These are phyloP conservation scores for barley (Hordeum vulgare) DNA, from an alignment of 176 grass and related monocot species.

Conservation along the genomic window DNA sequence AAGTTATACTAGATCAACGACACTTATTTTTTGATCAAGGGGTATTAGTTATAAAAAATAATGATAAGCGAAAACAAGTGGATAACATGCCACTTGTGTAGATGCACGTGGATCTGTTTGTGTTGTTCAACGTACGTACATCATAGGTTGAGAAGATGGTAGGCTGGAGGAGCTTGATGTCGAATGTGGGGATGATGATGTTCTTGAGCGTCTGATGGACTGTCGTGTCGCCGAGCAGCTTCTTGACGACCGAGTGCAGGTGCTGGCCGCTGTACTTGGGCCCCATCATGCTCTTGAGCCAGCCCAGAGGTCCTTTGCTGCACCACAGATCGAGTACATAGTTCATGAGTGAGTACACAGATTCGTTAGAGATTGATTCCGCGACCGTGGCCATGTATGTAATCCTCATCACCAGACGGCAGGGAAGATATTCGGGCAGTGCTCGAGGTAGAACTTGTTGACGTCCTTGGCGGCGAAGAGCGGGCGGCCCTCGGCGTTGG, in stretches of 20 bases:
- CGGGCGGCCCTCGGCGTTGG: not conserved
- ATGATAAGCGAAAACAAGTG: too few relatives aligned
- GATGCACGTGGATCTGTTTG: too few relatives aligned
- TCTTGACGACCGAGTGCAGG: not conserved
- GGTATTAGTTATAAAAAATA: too few relatives aligned
- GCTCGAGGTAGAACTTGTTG: constrained; percentile 29
- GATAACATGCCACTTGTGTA: too few relatives aligned
- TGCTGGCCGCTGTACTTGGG: not conserved
- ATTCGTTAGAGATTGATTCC: too few relatives aligned
- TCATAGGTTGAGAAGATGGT: not conserved
- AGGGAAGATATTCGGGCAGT: constrained; percentile 37
- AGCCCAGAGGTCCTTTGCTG: not conserved
- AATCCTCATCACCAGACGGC: not conserved
- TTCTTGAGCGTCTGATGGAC: not conserved
- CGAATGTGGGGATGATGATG: not conserved
- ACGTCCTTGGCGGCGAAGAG: constrained; percentile 33
- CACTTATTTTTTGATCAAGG: too few relatives aligned
- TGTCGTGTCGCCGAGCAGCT: not conserved
- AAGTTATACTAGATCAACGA: too few relatives aligned
- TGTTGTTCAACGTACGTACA: not conserved
- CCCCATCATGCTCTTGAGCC: not conserved
- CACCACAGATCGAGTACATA: not conserved
- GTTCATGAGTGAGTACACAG: too few relatives aligned
- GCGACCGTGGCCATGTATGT: too few relatives aligned
- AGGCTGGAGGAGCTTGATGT: not conserved